phyloP scores from a whole-genome alignment of 2,329 filamentous ascomycete genomes.

The Aspergillus chevalieri region DNA sequence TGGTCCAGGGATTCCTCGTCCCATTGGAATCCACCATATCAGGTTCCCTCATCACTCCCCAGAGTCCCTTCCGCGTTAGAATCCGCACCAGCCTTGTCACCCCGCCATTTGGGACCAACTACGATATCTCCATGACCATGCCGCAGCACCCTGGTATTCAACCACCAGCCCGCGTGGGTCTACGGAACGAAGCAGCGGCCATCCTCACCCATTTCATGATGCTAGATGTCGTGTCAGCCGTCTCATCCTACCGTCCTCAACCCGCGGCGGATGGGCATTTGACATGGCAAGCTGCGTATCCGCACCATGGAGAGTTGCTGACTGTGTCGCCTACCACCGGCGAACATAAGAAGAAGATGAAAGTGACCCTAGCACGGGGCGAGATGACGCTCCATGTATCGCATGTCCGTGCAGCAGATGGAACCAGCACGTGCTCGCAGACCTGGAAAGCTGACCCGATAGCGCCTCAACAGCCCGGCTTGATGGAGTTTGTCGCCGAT shows the following conservation, averaged over 20 bases:
- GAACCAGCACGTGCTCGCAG: conserved; percentile 7
- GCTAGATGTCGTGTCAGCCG: conserved; percentile 31
- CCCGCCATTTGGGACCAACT: conserved; percentile 33
- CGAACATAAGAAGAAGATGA: conserved; percentile 30
- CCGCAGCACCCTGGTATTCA: conserved; percentile 25
- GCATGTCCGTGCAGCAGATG: conserved; percentile 12
- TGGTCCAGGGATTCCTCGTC: conserved; percentile 37
- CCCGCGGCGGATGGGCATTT: neutral
- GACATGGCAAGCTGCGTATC: conserved; percentile 26
- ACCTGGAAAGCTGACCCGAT: conserved; percentile 17
- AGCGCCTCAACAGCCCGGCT: conserved; percentile 4
- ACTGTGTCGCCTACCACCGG: conserved; percentile 12
- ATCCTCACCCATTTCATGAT: conserved; percentile 31
- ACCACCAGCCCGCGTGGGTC: conserved; percentile 26
- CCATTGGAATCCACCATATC: conserved; percentile 40
- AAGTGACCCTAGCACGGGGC: conserved; percentile 21
- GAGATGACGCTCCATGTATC: conserved; percentile 20
- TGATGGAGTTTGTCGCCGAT: conserved; percentile 23
- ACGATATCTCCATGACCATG: conserved; percentile 30
- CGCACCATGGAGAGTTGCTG: conserved; percentile 31
- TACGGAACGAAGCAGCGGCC: conserved; percentile 29
- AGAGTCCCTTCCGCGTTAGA: conserved; percentile 32
- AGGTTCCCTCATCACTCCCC: conserved; percentile 28
- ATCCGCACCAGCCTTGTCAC: conserved; percentile 30
- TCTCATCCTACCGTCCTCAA: conserved; percentile 15